Evolutionary conservation across 2,329 filamentous ascomycete species (phyloP).

Genomic region (Penicillium occitanis): DNA sequence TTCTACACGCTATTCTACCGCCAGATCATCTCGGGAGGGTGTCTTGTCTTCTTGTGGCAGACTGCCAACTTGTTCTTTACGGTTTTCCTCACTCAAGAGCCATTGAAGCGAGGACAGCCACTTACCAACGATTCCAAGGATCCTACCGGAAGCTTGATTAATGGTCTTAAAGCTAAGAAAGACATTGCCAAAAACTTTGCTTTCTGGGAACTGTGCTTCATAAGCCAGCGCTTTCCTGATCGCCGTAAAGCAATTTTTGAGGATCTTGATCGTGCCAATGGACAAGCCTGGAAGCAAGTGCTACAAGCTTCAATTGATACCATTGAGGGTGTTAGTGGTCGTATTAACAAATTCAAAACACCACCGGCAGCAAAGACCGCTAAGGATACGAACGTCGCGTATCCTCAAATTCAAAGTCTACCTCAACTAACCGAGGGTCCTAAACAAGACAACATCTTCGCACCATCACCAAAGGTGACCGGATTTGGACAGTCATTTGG

Average conservation of each 20-base stretch:
- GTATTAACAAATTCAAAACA: conserved; percentile 64
- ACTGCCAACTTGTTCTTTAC: conserved; percentile 75
- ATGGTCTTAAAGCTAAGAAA: conserved; percentile 80
- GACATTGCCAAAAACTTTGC: conserved; percentile 76
- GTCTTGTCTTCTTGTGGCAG: conserved; percentile 74
- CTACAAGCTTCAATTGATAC: conserved; percentile 67
- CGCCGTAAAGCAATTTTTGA: conserved; percentile 79
- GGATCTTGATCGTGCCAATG: conserved; percentile 80
- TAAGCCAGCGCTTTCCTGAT: conserved; percentile 71
- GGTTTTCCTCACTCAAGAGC: conserved; percentile 74
- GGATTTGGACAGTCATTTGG: conserved; percentile 45
- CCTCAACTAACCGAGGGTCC: conserved; percentile 52
- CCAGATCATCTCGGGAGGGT: conserved; percentile 61
- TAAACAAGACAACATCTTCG: conserved; percentile 51
- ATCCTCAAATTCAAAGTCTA: conserved; percentile 46
- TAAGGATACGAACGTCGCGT: conserved; percentile 40
- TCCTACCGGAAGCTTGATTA: conserved; percentile 84
- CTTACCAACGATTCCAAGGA: conserved; percentile 84
- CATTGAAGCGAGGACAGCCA: conserved; percentile 79
- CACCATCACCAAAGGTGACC: conserved; percentile 38
- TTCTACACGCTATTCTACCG: conserved; percentile 57
- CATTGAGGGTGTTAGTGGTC: conserved; percentile 64
- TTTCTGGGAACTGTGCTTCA: conserved; percentile 84
- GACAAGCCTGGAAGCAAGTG: conserved; percentile 79
- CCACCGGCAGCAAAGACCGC: conserved; percentile 36